Base-by-base conservation (phyloP, 2,329 filamentous ascomycete genomes). In the Neonectria coccinea region DNA sequence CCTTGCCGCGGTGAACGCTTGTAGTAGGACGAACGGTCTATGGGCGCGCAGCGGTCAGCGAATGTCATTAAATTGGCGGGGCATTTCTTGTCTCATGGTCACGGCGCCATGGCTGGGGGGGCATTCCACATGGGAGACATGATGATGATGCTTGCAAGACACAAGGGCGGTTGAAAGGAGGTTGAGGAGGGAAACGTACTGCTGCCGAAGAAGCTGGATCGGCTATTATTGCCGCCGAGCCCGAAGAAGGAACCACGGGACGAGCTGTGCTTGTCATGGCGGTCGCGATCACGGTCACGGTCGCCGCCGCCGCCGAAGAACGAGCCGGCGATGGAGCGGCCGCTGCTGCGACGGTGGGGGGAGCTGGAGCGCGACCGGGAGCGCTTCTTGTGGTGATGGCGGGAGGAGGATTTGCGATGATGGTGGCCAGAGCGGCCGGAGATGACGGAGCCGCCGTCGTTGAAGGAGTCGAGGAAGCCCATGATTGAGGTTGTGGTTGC, bases 1-100 rank as follows among this genome's bases (percentile, higher is more conserved):
- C 90, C 91, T 65, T 88, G 85, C 70, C 95, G 91, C 2, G 95
- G 92, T 18, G 92, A 92, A 74, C 93, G 92, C 76, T 92, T 92
- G 81, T 94, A 94, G 76, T 92, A 90, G 45, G 87, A 88, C 27
- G 86, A 84, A 62, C 85, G 84, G 73, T 85, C 85, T 79, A 22
- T 31, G 55, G 56, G 48, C 45, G 31, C 5, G 29, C 25, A 27
- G 31, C 36, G 22, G 59, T 65, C 31, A 67, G 59, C 42, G 12
- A 29, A 33, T 52, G 31, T 42, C 39, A 42, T 42, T 4, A 29
- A 48, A 9, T 48, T 12, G 16, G 11, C 5, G 6, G 45, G 45
- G 4, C 25, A 51, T 36, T 55, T 33, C 18, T 9, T 60, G 57
- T 41, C 29, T 54, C 42, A 44, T 50, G n/a, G 16, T 33, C 56